Percentiles rank a stretch among this genome's conserved stretches.
Conservation (phyloP, 78 protist genomes). For the Protostelium mycophagum region DNA sequence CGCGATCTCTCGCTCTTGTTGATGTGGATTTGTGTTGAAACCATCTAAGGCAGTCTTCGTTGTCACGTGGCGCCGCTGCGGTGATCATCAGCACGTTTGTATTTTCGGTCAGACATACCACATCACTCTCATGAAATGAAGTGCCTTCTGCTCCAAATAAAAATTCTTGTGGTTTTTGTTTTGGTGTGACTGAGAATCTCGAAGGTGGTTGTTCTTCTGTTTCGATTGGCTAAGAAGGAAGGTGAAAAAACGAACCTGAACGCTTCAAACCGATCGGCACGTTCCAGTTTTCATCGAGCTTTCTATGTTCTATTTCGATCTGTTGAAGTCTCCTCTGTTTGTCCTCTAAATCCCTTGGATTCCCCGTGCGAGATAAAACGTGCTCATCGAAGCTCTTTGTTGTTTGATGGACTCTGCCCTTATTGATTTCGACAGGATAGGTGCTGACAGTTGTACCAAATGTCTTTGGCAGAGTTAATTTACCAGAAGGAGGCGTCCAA, state of each 20-base stretch:
- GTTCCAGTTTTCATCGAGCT: not conserved
- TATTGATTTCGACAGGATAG: not conserved
- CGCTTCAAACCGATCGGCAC: not conserved
- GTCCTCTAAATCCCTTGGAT: not conserved
- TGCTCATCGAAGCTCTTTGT: not conserved
- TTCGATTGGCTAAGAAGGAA: too few relatives aligned
- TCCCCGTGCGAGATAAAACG: too few relatives aligned
- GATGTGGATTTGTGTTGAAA: not conserved
- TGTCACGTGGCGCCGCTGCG: not conserved
- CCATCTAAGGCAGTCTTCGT: not conserved
- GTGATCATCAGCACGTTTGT: not conserved
- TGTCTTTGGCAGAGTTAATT: not conserved
- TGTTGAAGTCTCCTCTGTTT: not conserved
- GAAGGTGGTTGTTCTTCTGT: not conserved
- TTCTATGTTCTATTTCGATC: not conserved
- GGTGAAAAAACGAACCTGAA: not conserved
- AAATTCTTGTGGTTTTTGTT: not conserved
- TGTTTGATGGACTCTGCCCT: not conserved
- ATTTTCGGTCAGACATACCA: not conserved
- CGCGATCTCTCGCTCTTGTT: not conserved
- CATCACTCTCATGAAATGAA: not conserved
- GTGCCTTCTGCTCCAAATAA: not conserved
- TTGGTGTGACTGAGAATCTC: not conserved
- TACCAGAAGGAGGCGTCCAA: not conserved
- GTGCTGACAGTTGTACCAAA: not conserved